Percentiles rank a stretch among this genome's conserved stretches.
Evolutionary conservation across 208 protist species (phyloP).

Genomic region (Acanthamoeba lenticulata): DNA sequence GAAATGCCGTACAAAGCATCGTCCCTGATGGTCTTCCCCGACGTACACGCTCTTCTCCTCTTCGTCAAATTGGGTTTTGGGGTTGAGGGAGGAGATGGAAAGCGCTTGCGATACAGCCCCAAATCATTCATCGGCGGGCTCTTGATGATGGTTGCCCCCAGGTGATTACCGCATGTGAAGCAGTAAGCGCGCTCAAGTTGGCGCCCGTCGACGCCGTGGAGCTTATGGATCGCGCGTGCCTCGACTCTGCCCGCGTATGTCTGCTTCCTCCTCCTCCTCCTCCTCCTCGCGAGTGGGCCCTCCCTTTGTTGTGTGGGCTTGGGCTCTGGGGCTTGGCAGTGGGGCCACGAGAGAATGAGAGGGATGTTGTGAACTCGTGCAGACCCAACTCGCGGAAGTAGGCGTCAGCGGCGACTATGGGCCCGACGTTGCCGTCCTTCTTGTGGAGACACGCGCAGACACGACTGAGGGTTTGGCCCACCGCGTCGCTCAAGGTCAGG

Average conservation of each 20-base stretch:
- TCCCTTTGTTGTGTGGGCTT: too few relatives aligned
- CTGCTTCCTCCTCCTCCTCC: background rate
- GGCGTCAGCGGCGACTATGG: background rate
- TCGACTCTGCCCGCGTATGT: conserved; percentile 9
- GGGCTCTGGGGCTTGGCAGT: too few relatives aligned
- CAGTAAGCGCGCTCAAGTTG: conserved; percentile 69
- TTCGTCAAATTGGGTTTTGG: background rate
- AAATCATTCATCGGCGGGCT: background rate
- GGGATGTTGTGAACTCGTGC: background rate
- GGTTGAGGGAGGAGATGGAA: too few relatives aligned
- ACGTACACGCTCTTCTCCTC: conserved; percentile 20
- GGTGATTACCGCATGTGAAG: conserved; percentile 67
- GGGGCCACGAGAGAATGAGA: background rate
- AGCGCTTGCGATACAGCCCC: too few relatives aligned
- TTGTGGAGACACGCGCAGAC: conserved; percentile 48
- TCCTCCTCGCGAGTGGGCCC: too few relatives aligned
- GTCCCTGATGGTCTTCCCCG: conserved; percentile 77
- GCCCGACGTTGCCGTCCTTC: background rate
- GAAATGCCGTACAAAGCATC: conserved; percentile 79
- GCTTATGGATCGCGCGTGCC: conserved; percentile 71
- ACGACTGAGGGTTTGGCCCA: background rate
- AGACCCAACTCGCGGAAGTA: background rate
- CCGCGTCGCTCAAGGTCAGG: background rate
- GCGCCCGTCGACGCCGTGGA: conserved; percentile 77
- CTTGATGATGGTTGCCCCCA: background rate